These are phyloP conservation scores for Halophytophthora polymorphica DNA, from an alignment of 352 stramenopile genomes.

Conservation along the genomic window DNA sequence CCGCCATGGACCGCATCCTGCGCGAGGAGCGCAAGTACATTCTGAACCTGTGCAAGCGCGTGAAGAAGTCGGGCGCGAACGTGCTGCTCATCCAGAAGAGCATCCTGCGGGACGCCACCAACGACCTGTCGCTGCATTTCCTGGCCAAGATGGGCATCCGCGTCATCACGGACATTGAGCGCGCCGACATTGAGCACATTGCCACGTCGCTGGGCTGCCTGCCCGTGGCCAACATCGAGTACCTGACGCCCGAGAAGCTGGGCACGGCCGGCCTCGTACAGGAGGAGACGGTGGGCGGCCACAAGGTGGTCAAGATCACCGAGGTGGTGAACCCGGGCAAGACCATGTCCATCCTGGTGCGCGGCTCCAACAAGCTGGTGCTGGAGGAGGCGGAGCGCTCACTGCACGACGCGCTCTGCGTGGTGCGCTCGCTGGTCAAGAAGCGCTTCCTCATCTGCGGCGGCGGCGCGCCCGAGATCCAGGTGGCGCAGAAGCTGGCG, in stretches of 20 bases:
- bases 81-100: constrained; percentile 99
- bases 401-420: constrained; percentile 98
- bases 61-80: constrained; percentile 99
- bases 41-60: constrained; percentile 94
- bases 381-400: constrained; percentile 98
- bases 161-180: constrained; percentile 98
- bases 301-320: constrained; percentile 99
- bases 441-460: constrained; percentile 98
- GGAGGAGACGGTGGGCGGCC: constrained; percentile 93
- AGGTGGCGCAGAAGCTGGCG: constrained; percentile 93
- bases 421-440: constrained; percentile 98
- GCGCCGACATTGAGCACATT: constrained; percentile 99
- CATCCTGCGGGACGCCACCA: constrained; percentile 99
- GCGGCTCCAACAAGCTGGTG: constrained; percentile 98
- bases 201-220: constrained; percentile 94
- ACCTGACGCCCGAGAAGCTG: constrained; percentile 96
- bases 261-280: constrained; percentile 92
- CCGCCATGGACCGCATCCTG: constrained; percentile 98
- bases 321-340: constrained; percentile 94
- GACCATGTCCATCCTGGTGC: constrained; percentile 97
- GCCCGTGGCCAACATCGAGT: constrained; percentile 98
- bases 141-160: constrained; percentile 99
- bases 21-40: constrained; percentile 99
- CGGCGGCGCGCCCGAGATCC: constrained; percentile 96
- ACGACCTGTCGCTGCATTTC: constrained; percentile 99